phyloP scores from a whole-genome alignment of 768 basidiomycete genomes.

The Collybia mongolica region DNA sequence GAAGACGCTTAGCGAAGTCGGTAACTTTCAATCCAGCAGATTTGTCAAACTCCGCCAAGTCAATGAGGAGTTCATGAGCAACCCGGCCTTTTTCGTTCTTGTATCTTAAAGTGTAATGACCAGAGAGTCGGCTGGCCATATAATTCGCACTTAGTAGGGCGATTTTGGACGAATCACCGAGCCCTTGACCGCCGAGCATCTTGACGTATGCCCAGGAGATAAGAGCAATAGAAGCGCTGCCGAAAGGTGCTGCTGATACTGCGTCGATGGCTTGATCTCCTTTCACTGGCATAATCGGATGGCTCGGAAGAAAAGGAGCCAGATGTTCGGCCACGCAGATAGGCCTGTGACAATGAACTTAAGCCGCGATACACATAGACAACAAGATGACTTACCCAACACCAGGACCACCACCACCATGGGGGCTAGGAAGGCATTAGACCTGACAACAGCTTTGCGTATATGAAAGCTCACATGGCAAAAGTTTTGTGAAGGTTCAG shows the following conservation, averaged over 20 bases:
- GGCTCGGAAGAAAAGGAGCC: conserved; percentile 90
- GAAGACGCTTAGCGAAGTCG: conserved; percentile 95
- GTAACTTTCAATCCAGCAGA: conserved; percentile 86
- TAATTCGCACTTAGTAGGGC: conserved; percentile 97
- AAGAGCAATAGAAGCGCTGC: conserved; percentile 91
- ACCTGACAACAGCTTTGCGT: background rate
- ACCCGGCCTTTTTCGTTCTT: conserved; percentile 90
- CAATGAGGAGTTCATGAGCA: conserved; percentile 94
- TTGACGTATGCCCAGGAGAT: conserved; percentile 99
- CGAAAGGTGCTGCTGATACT: conserved; percentile 89
- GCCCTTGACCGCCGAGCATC: conserved; percentile 96
- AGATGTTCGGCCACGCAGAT: conserved; percentile 95
- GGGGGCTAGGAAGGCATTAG: conserved; percentile 56
- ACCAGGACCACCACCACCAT: conserved; percentile 97
- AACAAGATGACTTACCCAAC: conserved; percentile 60
- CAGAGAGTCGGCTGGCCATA: conserved; percentile 85
- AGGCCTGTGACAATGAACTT: conserved; percentile 45
- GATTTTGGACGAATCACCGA: conserved; percentile 80
- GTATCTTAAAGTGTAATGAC: conserved; percentile 84
- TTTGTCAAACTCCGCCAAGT: conserved; percentile 94
- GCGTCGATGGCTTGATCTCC: conserved; percentile 78
- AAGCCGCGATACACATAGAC: background rate
- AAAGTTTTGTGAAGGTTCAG: conserved; percentile 99
- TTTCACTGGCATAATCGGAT: conserved; percentile 70
- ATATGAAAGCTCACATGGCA: conserved; percentile 64